phyloP scores from a whole-genome alignment of 495 filamentous ascomycete genomes.

The Hypoxylon rickii region DNA sequence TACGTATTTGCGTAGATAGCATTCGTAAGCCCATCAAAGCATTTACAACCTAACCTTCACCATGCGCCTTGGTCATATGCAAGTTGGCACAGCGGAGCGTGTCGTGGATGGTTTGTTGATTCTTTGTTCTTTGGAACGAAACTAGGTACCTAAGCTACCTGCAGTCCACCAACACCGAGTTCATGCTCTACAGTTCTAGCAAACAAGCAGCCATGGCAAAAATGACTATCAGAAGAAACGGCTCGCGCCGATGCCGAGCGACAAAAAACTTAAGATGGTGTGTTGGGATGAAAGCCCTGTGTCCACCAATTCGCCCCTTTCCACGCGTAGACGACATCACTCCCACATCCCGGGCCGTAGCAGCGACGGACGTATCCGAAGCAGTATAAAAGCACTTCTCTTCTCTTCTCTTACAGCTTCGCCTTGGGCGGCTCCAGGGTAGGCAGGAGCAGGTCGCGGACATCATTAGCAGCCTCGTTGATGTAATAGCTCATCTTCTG shows the following conservation, averaged over 20 bases:
- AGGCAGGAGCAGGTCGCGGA: constrained; percentile 85
- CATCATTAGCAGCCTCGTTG: constrained; percentile 88
- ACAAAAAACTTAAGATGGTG: too few species aligned
- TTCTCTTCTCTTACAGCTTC: constrained; percentile 66
- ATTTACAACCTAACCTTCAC: constrained; percentile 16
- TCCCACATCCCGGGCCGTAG: too few species aligned
- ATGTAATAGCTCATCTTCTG: constrained; percentile 94
- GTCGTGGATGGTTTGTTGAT: background rate
- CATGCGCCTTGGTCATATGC: too few species aligned
- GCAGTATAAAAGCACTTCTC: background rate
- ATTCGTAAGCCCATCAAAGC: constrained; percentile 28
- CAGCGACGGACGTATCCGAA: too few species aligned
- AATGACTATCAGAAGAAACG: background rate
- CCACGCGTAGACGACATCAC: too few species aligned
- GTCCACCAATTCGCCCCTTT: background rate
- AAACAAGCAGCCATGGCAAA: background rate
- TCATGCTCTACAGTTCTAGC: constrained; percentile 26
- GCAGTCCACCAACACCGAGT: constrained; percentile 27
- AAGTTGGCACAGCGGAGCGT: too few species aligned
- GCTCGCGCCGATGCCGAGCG: background rate
- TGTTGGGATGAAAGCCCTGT: too few species aligned
- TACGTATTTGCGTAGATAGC: constrained; percentile 33
- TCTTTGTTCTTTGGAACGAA: background rate
- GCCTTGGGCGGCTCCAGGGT: constrained; percentile 84
- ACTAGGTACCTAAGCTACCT: background rate